Percentiles rank a stretch among this genome's conserved stretches.
Conservation (phyloP, 2,329 filamentous ascomycete species). For the Lasiodiplodia theobromae region DNA sequence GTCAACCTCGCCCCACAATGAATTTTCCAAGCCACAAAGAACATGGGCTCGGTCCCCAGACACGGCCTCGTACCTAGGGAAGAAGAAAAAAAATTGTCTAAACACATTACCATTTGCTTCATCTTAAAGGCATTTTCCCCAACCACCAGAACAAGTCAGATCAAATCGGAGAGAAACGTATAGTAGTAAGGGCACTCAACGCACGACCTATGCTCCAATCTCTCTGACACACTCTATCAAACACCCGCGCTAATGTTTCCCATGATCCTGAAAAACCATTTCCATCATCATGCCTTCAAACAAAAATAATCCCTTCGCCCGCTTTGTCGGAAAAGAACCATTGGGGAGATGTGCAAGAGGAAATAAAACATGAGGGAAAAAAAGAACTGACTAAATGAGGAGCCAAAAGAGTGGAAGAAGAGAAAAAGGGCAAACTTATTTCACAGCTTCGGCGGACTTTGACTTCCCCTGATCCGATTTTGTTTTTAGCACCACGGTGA, state of each 20-base stretch:
- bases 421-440: background rate
- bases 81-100: background rate
- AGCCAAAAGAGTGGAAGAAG: background rate
- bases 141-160: background rate
- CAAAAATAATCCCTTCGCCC: conserved; percentile 11
- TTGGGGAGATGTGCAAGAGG: background rate
- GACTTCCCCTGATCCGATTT: background rate
- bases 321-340: background rate
- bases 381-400: background rate
- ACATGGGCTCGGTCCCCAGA: background rate
- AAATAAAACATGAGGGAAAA: background rate
- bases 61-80: background rate
- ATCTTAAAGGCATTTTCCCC: background rate
- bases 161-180: background rate
- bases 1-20: background rate
- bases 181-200: background rate
- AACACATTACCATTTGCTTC: conserved; percentile 26
- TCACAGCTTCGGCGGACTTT: conserved; percentile 1
- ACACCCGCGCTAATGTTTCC: conserved; percentile 20
- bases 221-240: conserved; percentile 14
- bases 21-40: background rate
- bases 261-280: conserved; percentile 1
- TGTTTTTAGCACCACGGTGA: background rate
- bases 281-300: conserved; percentile 1
- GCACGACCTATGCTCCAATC: conserved; percentile 14